Conservation (phyloP, 1,139 yeast species). For the Yamadazyma spencermartinsiae region DNA sequence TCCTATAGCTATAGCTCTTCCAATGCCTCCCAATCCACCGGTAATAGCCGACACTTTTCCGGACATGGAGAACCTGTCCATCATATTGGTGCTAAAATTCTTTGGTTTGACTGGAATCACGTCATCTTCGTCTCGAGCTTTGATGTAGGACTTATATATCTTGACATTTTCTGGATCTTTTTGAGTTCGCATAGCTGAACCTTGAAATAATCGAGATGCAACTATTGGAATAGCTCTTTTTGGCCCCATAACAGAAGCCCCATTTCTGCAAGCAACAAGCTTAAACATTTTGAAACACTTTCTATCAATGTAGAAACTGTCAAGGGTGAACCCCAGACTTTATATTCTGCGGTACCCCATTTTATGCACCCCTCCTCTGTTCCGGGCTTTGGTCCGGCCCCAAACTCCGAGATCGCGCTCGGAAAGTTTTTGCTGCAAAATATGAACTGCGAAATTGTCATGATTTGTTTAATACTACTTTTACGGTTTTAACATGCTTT, state of each 20-base stretch:
- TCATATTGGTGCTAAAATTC: conserved; percentile 24
- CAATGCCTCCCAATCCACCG: conserved; percentile 84
- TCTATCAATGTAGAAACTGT: no score
- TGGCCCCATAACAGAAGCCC: no score
- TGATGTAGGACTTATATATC: conserved; percentile 20
- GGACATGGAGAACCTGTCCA: conserved; percentile 58
- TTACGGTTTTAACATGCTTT: no score
- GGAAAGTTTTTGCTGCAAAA: no score
- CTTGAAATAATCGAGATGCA: not conserved
- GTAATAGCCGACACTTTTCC: conserved; percentile 81
- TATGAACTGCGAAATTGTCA: no score
- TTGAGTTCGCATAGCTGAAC: not conserved
- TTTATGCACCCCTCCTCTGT: no score
- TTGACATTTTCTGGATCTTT: conserved; percentile 3
- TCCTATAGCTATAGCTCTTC: conserved; percentile 74
- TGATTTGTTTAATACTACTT: no score
- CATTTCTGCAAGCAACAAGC: no score
- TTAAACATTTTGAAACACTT: no score
- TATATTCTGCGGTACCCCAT: no score
- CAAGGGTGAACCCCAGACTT: no score
- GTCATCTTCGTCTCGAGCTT: conserved; percentile 22
- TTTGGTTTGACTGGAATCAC: conserved; percentile 26
- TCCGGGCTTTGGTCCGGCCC: not conserved
- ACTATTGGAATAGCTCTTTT: not conserved
- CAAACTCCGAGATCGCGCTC: no score